phyloP scores from a whole-genome alignment of 1,284 basidiomycete genomes.

The Stereum hirsutum region DNA sequence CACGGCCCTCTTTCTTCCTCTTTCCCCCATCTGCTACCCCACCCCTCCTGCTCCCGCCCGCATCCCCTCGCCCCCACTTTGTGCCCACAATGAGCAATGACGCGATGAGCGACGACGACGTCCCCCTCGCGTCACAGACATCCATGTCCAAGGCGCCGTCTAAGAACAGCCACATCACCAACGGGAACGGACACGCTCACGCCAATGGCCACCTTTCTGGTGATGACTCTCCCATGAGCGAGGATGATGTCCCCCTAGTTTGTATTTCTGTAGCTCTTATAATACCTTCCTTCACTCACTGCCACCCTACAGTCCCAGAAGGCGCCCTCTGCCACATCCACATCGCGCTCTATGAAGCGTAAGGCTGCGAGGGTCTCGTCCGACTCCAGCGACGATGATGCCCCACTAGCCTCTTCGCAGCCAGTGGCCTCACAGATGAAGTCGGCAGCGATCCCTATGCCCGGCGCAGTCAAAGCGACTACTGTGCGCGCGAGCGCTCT shows the following conservation, averaged over 20 bases:
- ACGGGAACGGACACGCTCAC: constrained; percentile 35
- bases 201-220: constrained; percentile 24
- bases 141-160: no score
- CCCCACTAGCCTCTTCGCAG: constrained; percentile 63
- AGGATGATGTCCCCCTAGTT: constrained; percentile 63
- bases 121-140: constrained; percentile 43
- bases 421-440: constrained; percentile 33
- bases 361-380: constrained; percentile 43
- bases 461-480: constrained; percentile 30
- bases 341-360: constrained; percentile 42
- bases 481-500: constrained; percentile 20
- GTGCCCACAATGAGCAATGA: no score
- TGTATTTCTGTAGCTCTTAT: constrained; percentile 37
- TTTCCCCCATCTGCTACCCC: constrained; percentile 13
- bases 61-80: no score
- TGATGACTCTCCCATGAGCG: constrained; percentile 47
- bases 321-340: constrained; percentile 37
- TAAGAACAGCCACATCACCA: constrained; percentile 15
- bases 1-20: constrained; percentile 11
- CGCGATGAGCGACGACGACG: constrained; percentile 63
- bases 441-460: constrained; percentile 31
- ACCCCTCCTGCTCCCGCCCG: constrained; percentile 11
- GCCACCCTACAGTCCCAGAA: constrained; percentile 23
- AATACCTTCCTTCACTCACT: constrained; percentile 15
- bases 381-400: constrained; percentile 70